phyloP scores from a whole-genome alignment of 768 basidiomycete genomes.

The Boletus tomentosulus region DNA sequence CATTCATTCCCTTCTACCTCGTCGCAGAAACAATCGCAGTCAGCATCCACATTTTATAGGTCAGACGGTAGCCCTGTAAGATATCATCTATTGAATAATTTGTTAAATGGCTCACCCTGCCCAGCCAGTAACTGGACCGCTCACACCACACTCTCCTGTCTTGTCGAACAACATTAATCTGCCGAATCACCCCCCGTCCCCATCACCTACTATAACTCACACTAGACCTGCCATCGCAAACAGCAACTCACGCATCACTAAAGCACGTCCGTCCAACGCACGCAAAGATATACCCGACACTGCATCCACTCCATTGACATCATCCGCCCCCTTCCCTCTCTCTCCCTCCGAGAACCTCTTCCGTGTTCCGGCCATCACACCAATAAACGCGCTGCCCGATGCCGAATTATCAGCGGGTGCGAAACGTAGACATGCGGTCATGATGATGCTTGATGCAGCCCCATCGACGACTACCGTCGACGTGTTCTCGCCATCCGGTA shows the following conservation, averaged over 20 bases:
- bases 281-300: constrained; percentile 28
- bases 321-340: constrained; percentile 21
- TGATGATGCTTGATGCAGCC: constrained; percentile 68
- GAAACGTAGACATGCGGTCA: constrained; percentile 74
- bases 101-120: constrained; percentile 4
- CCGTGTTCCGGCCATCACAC: constrained; percentile 22
- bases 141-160: constrained; percentile 33
- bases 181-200: constrained; percentile 17
- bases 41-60: constrained; percentile 14
- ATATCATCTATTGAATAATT: constrained; percentile 5
- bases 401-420: constrained; percentile 47
- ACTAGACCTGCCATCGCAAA: constrained; percentile 11
- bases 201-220: constrained; percentile 28
- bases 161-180: constrained; percentile 16
- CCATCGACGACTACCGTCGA: constrained; percentile 37
- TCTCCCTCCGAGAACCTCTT: constrained; percentile 28
- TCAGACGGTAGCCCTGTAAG: constrained; percentile 30
- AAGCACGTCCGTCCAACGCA: constrained; percentile 24
- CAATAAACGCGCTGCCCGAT: constrained; percentile 31
- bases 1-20: constrained; percentile 14
- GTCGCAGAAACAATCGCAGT: constrained; percentile 17
- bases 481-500: constrained; percentile 36
- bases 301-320: constrained; percentile 8
- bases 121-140: constrained; percentile 22
- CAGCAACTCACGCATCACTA: constrained; percentile 24